phyloP scores from a whole-genome alignment of 2,329 filamentous ascomycete species.

The Raffaelea deltoideospora region DNA sequence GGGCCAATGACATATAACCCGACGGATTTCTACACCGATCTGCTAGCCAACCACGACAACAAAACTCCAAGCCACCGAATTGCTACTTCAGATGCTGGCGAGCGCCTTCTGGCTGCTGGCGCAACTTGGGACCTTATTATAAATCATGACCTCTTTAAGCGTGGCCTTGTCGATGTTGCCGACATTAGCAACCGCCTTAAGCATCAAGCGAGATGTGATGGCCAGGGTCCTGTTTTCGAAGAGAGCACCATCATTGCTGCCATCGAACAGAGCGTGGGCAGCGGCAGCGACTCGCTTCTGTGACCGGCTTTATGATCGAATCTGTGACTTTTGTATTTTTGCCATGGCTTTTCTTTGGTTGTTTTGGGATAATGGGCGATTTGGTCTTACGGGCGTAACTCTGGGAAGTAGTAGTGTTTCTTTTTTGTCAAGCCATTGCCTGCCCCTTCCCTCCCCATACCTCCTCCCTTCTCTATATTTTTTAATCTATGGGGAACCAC shows the following conservation, averaged over 20 bases:
- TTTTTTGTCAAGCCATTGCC: too few species aligned
- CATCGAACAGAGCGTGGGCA: slow-evolving; percentile 64
- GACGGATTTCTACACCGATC: slow-evolving; percentile 53
- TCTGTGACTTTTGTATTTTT: too few species aligned
- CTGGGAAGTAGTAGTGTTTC: too few species aligned
- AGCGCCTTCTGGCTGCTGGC: slow-evolving; percentile 56
- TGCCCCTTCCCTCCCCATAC: too few species aligned
- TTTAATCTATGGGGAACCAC: too few species aligned
- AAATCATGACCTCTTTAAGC: slow-evolving; percentile 58
- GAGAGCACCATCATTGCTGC: slow-evolving; percentile 58
- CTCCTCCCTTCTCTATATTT: too few species aligned
- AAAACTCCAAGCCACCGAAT: slow-evolving; percentile 55
- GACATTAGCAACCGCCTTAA: slow-evolving; percentile 70
- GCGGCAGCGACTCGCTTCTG: slow-evolving; percentile 61
- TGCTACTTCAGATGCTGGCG: slow-evolving; percentile 47
- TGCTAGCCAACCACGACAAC: slow-evolving; percentile 46
- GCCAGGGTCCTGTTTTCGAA: slow-evolving; percentile 75
- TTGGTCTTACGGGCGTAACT: too few species aligned
- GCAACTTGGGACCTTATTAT: slow-evolving; percentile 88
- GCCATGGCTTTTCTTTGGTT: too few species aligned
- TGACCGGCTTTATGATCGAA: slow-evolving; percentile 16
- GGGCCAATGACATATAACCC: slow-evolving; percentile 59
- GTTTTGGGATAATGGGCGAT: too few species aligned
- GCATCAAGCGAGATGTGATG: slow-evolving; percentile 63
- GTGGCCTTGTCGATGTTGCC: slow-evolving; percentile 65